Base-by-base conservation (phyloP, 257 asterid genomes). In the Nemophila menziesii region DNA sequence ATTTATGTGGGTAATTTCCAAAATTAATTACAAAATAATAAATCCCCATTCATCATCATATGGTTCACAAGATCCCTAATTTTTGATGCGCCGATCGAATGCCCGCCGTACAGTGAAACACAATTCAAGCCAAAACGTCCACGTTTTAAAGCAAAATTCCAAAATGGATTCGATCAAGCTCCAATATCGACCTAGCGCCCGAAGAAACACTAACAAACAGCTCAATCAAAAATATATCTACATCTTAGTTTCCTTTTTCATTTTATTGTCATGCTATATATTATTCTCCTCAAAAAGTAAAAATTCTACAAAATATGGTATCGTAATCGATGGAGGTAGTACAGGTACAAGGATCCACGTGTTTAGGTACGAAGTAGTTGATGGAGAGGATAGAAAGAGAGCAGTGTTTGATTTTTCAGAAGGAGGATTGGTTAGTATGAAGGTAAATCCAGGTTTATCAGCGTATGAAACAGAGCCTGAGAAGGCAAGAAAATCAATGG, bases 11-110 rank as follows among this genome's bases (percentile, higher is more conserved):
- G 2, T 7, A 3, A 3, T 29, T 29, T 7, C 36, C 12, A 29
- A 29, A 29, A 29, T 3, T 29, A 29, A 29, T 2, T 29, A 29
- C 3, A 29, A 29, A 7, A 29, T 29, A 7, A 2, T 2, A 29
- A 29, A 7, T 29, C 5, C 36, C 8, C 36, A 29, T 7, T 29
- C 9, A 29, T 29, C 36, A 19, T 69, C 90, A 64, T 72, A 81
- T 90, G 93, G 71, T 79, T 74, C 69, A 46, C 72, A 54, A 58
- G 21, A 49, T 56, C 53, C 59, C 54, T 40, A 13, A 5, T 68
- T 33, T 77, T 90, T 85, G 93, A 90, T 90, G 99, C 99, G 92
- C 79, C 89, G 96, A 74, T 74, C 85, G 65, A 81, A 84, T 73
- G 93, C 79, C 60, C 77, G 72, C 62, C 75, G 72, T 40, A 55